Conservation (phyloP, 306 rosid species). For the Leucaena leucocephala region DNA sequence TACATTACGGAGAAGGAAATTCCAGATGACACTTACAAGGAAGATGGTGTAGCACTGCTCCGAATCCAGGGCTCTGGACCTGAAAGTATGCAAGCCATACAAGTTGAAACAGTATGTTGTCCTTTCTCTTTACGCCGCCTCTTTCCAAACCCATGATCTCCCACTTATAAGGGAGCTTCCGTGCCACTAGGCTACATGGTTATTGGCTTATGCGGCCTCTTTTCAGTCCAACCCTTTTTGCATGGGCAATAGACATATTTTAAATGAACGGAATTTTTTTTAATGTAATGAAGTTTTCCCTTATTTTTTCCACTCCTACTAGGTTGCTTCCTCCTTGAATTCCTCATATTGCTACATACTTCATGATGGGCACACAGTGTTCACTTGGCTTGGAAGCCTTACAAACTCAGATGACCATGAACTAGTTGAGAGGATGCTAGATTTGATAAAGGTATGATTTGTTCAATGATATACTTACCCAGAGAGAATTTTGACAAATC, state of each 20-base stretch:
- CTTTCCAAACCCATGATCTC: too few species aligned
- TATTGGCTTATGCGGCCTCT: background rate
- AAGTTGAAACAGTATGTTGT: constrained; percentile 74
- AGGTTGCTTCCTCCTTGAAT: constrained; percentile 95
- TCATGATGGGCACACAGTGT: constrained; percentile 66
- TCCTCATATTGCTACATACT: constrained; percentile 86
- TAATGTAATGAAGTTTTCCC: constrained; percentile 15
- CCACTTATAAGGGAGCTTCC: too few species aligned
- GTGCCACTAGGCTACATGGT: too few species aligned
- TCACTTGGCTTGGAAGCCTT: constrained; percentile 85
- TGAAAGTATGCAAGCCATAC: constrained; percentile 98
- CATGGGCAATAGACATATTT: background rate
- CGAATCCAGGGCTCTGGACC: constrained; percentile 97
- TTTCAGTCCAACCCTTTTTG: constrained; percentile 19
- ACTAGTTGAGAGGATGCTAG: constrained; percentile 86
- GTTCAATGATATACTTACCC: constrained; percentile 22
- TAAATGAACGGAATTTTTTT: constrained; percentile 14
- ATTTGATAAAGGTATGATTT: constrained; percentile 79
- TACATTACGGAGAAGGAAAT: constrained; percentile 63
- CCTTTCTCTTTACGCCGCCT: constrained; percentile 20
- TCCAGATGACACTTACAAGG: constrained; percentile 83
- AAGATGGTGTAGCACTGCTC: constrained; percentile 80
- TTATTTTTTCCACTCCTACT: constrained; percentile 28
- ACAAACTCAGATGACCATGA: constrained; percentile 76
- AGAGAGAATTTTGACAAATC: constrained; percentile 18